These are phyloP conservation scores for Rhodotorula mucilaginosa DNA, from an alignment of 1,284 basidiomycete genomes.

Conservation along the genomic window DNA sequence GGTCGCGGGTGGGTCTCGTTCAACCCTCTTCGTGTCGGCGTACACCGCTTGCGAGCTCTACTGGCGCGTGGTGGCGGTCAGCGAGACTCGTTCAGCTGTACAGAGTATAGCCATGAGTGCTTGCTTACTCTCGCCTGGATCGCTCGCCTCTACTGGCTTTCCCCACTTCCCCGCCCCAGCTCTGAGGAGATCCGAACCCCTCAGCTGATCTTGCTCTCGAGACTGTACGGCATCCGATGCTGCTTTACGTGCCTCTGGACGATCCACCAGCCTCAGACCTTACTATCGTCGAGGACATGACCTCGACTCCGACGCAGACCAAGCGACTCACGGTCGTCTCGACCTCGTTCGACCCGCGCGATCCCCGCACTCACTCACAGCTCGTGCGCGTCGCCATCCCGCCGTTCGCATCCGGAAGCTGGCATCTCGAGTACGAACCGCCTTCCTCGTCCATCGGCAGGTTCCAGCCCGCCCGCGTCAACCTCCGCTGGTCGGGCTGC, in stretches of 20 bases:
- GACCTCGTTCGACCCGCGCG: neutral
- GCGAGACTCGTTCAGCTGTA: no score
- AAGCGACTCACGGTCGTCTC: neutral
- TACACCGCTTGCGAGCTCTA: no score
- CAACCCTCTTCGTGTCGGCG: no score
- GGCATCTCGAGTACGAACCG: neutral
- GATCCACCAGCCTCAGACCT: neutral
- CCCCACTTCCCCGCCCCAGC: no score
- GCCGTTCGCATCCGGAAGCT: neutral
- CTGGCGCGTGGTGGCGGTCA: no score
- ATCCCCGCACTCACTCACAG: neutral
- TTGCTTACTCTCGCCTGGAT: no score
- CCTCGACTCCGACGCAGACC: conserved; percentile 1
- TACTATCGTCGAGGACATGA: neutral
- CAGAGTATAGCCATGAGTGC: no score
- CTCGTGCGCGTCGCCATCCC: conserved; percentile 2
- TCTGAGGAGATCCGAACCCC: no score
- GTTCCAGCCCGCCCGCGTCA: conserved; percentile 1
- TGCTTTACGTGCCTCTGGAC: neutral
- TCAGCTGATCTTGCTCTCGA: no score
- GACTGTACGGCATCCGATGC: neutral
- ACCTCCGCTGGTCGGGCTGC: neutral
- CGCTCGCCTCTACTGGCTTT: no score
- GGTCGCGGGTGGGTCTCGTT: no score
- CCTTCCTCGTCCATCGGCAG: neutral